phyloP scores from a whole-genome alignment of 805 yeast genomes.

The Limtongia smithiae region DNA sequence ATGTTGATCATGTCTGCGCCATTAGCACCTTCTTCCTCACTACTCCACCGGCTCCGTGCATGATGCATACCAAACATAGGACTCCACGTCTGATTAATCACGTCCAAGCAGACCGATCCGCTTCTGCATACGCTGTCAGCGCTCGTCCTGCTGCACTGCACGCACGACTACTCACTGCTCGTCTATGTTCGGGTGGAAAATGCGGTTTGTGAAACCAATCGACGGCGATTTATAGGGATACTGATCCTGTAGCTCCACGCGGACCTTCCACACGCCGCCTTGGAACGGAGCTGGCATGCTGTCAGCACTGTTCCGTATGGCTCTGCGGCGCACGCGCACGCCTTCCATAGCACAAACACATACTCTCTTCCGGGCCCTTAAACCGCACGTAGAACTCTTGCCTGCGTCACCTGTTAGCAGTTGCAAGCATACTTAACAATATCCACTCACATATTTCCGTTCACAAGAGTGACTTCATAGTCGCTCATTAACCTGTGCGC shows the following conservation, averaged over 20 bases:
- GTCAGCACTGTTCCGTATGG: not conserved
- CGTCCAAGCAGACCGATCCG: constrained; percentile 93
- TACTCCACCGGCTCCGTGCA: not conserved
- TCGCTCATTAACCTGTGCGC: constrained; percentile 79
- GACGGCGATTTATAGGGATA: constrained; percentile 96
- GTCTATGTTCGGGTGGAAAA: constrained; percentile 94
- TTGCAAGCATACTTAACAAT: not conserved
- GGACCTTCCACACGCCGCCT: constrained; percentile 84
- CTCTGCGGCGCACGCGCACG: not conserved
- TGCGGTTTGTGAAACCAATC: constrained; percentile 86
- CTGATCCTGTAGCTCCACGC: constrained; percentile 91
- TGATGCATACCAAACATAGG: constrained; percentile 73
- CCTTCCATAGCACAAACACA: constrained; percentile 28
- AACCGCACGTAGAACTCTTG: constrained; percentile 85
- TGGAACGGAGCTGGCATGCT: constrained; percentile 66
- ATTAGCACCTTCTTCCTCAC: not conserved
- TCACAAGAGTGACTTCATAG: constrained; percentile 76
- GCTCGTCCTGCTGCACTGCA: too few relatives aligned
- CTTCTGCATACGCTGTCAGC: too few relatives aligned
- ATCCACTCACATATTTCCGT: constrained; percentile 57
- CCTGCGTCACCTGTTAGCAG: constrained; percentile 34
- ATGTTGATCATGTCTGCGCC: constrained; percentile 63
- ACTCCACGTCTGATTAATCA: constrained; percentile 96
- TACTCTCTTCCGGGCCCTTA: constrained; percentile 72
- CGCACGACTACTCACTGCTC: constrained; percentile 44